phyloP scores from a whole-genome alignment of 163 green algal species.

The Scenedesmus sp. region DNA sequence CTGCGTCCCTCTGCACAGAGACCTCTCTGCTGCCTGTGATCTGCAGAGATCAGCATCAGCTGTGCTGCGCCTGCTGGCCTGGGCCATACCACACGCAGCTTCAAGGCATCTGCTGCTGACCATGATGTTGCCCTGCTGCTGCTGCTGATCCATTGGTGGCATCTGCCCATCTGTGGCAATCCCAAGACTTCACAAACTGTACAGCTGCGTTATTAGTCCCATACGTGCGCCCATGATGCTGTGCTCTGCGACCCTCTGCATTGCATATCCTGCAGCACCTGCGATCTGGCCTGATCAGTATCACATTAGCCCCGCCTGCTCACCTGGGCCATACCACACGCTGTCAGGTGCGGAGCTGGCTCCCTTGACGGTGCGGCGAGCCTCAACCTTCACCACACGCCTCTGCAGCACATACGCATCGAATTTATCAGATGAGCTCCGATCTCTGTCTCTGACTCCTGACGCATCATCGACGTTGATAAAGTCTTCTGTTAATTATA shows the following conservation, averaged over 20 bases:
- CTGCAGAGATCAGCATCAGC: too few relatives aligned
- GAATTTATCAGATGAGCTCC: background rate
- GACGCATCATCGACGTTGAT: too few relatives aligned
- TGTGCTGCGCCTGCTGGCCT: too few relatives aligned
- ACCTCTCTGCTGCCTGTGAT: too few relatives aligned
- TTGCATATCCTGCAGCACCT: background rate
- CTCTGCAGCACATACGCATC: slow-evolving; percentile 15
- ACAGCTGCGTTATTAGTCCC: background rate
- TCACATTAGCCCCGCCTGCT: background rate
- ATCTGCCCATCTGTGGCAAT: background rate
- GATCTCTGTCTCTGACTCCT: background rate
- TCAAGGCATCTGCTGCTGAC: background rate
- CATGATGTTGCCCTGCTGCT: background rate
- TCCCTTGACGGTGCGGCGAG: slow-evolving; percentile 54
- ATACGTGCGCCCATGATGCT: background rate
- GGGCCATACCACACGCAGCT: too few relatives aligned
- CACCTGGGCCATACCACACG: slow-evolving; percentile 51
- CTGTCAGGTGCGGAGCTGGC: slow-evolving; percentile 23
- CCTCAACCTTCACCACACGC: slow-evolving; percentile 40
- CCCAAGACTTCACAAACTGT: background rate
- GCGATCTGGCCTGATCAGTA: background rate
- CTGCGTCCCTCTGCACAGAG: too few relatives aligned
- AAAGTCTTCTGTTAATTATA: too few relatives aligned
- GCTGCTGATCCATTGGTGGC: background rate
- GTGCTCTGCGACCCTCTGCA: background rate